Base-by-base conservation (phyloP, 2,329 filamentous ascomycete genomes). In the Hypoxylon sp. region DNA sequence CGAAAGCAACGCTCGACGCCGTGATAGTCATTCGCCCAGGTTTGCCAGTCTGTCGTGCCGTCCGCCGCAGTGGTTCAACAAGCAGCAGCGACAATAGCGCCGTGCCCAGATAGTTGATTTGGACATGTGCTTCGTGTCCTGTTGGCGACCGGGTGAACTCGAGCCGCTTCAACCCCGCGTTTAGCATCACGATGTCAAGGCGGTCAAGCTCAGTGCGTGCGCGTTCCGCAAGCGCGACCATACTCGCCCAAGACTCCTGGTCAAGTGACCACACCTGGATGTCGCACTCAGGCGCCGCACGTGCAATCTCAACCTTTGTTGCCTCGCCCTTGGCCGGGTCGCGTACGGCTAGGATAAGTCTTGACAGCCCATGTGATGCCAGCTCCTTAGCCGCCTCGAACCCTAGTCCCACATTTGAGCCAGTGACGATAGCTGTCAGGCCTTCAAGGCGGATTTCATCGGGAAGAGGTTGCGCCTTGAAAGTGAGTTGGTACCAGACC, bases 311-410 rank as follows among this genome's bases (percentile, higher is more conserved):
- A 7, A 53, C 53, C 21, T 53, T 63, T 2, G 67, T 65, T 17
- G 63, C 51, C 11, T 70, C 69, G 13, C 69, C 61, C 43, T 69
- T 70, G 2, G 53, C 38, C 13, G 17, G 32, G 45, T 66, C 63
- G 9, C 69, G 69, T 19, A 72, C 69, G 2, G 14, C 72, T 25
- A 72, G 55, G 19, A 73, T 67, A 7, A 74, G 36, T 14, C 64
- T 66, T 13, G 72, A 60, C 2, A 70, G 43, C 9, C 67, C 62
- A 34, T 72, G 69, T 11, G 60, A 57, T 50, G 63, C 67, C 14
- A 74, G 17, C n/a, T 74, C 68, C 49, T 70, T 71, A 13, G 69
- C 56, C 3, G 70, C 69, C 17, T 73, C 69, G 13, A 72, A 67
- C 5, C 70, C 70, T 5, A 74, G 58, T 6, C 70, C 72, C 6